Base-by-base conservation (phyloP, 169 alveolate genomes). In the Plasmodium inui region DNA sequence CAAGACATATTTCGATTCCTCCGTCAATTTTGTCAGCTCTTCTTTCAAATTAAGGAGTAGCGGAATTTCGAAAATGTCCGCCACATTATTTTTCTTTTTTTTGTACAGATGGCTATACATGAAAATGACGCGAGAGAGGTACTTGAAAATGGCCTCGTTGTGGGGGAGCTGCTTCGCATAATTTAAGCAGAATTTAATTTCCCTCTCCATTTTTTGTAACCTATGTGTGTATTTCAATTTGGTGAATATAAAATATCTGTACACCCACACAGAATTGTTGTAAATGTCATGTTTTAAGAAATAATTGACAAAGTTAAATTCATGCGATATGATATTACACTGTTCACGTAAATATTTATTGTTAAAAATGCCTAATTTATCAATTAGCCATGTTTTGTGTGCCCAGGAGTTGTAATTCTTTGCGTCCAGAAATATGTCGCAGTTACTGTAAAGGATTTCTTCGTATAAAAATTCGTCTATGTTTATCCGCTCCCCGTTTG, bases 341-440 rank as follows among this genome's bases (percentile, higher is more conserved):
- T 88, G 55, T 22, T 76, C 82, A 88, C 88, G 70, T 19, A 90
- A 28, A 46, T 78, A 53, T 76, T 86, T 41, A 76, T 78, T 86
- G 22, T 86, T 76, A 12, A 79, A 37, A 34, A 86, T 17, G 6
- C 61, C 41, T 76, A 86, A 86, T 79, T 86, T 86, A n/a, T 90
- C 91, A 6, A 90, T 39, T 80, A 90, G 55, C 94, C 94, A 90
- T 30, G 92, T 80, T 81, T 90, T 90, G 73, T 80, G 89, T 73
- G 94, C 94, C 94, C 94, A 90, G 14, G 94, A 90, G 37, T 90
- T 90, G 74, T 90, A 90, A 90, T 90, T 90, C 55, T 90, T 90
- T 39, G 76, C 83, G 73, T 90, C 94, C 70, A 90, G 46, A 81
- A 90, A 90, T 90, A 90, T 67, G 9, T 90, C 92, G 39, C 94